These are phyloP conservation scores for Coniochaeta hoffmannii DNA, from an alignment of 2,329 filamentous ascomycete species.

Conservation along the genomic window DNA sequence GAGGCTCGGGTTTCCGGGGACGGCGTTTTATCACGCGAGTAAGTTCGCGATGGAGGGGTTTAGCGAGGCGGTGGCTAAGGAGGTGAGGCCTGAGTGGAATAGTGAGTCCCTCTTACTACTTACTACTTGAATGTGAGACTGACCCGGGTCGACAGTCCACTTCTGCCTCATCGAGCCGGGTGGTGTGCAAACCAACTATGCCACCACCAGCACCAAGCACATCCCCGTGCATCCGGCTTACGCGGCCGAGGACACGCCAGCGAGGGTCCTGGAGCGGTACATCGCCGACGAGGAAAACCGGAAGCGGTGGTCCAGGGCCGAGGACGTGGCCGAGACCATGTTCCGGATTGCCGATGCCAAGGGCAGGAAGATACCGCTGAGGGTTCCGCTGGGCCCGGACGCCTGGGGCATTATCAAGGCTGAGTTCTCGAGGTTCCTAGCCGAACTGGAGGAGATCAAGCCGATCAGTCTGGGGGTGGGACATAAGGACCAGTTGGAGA, in stretches of 20 bases:
- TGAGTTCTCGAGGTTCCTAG: constrained; percentile 6
- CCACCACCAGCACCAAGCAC: constrained; percentile 17
- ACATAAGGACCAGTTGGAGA: not conserved
- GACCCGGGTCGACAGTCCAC: constrained; percentile 20
- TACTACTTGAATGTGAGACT: not conserved
- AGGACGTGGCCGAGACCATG: constrained; percentile 26
- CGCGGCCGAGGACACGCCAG: constrained; percentile 21
- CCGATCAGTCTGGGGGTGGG: constrained; percentile 4
- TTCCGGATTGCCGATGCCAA: constrained; percentile 22
- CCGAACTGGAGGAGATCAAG: constrained; percentile 10
- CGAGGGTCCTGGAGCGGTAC: constrained; percentile 21
- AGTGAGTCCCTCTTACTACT: constrained; percentile 18
- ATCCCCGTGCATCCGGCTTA: constrained; percentile 33
- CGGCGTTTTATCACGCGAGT: constrained; percentile 29
- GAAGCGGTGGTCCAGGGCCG: constrained; percentile 23
- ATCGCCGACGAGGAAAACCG: constrained; percentile 17
- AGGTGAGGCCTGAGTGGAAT: constrained; percentile 34
- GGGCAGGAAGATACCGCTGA: constrained; percentile 28
- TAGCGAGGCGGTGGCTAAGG: constrained; percentile 35
- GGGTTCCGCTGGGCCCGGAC: constrained; percentile 32
- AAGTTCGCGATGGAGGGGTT: constrained; percentile 41
- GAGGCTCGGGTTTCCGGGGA: constrained; percentile 23
- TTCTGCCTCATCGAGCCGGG: constrained; percentile 35
- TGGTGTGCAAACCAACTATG: constrained; percentile 28
- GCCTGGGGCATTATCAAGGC: constrained; percentile 18